These are phyloP conservation scores for Mesembryanthemum crystallinum DNA, from an alignment of 148 eudicot genomes.

Conservation along the genomic window DNA sequence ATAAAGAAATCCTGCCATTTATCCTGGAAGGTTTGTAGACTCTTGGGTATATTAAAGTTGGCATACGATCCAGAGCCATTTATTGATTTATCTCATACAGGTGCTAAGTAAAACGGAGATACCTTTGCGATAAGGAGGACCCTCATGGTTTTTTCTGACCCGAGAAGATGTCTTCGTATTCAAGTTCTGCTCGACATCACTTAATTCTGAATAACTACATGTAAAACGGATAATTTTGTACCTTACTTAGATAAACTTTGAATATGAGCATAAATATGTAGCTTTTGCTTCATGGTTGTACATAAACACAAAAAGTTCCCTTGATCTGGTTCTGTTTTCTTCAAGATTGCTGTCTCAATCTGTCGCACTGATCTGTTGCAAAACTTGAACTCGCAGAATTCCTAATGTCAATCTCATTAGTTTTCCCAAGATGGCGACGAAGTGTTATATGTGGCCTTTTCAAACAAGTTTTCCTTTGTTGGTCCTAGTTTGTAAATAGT, in stretches of 20 bases:
- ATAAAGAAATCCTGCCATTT: conserved; percentile 63
- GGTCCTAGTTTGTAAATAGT: no score
- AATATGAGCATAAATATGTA: not conserved
- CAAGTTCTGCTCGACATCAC: conserved; percentile 7
- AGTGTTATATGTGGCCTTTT: no score
- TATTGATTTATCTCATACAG: conserved; percentile 77
- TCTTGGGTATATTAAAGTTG: conserved; percentile 50
- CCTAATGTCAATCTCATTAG: no score
- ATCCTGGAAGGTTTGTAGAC: conserved; percentile 85
- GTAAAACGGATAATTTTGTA: conserved; percentile 3
- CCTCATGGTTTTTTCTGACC: conserved; percentile 28
- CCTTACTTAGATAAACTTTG: not conserved
- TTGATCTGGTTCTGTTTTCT: no score
- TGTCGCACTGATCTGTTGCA: no score
- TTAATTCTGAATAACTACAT: not conserved
- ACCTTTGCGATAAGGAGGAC: conserved; percentile 31
- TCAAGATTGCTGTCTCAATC: not conserved
- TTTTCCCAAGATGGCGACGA: no score
- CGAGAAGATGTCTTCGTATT: conserved; percentile 22
- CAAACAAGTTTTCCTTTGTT: no score
- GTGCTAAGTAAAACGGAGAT: conserved; percentile 48
- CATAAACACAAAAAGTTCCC: not conserved
- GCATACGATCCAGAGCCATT: conserved; percentile 39
- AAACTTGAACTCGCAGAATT: no score
- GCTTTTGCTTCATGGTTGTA: not conserved